phyloP scores from a whole-genome alignment of 257 asterid species.

The Solanum bulbocastanum region DNA sequence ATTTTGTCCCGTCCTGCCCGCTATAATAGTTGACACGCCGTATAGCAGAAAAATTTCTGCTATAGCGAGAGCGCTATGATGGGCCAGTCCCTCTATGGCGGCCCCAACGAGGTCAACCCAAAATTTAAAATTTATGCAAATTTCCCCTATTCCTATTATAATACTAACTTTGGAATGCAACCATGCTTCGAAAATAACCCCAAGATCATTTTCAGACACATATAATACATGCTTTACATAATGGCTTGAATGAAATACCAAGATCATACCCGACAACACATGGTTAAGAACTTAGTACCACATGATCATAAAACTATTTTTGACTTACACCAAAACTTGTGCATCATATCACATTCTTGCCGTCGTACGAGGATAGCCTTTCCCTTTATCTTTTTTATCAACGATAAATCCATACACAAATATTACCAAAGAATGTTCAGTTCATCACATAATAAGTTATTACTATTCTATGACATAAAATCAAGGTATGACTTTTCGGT shows the following conservation, averaged over 20 bases:
- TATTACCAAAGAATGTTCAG: neutral
- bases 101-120: neutral
- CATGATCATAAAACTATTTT: too few species aligned
- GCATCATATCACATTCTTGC: neutral
- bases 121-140: too few species aligned
- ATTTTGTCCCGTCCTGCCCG: too few species aligned
- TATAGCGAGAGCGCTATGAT: neutral
- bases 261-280: neutral
- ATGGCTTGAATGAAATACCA: neutral
- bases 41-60: too few species aligned
- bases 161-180: neutral
- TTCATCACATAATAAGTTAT: too few species aligned
- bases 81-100: neutral
- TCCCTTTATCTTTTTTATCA: neutral
- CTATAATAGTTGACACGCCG: neutral
- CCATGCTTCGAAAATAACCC: neutral
- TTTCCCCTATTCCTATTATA: neutral
- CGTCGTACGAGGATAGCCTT: neutral
- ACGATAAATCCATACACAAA: neutral
- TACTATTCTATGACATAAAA: neutral
- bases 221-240: neutral
- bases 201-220: neutral
- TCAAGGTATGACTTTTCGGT: too few species aligned
- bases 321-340: neutral
- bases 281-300: neutral